These are phyloP conservation scores for Beauveria varroae DNA, from an alignment of 2,329 filamentous ascomycete species.

Conservation along the genomic window DNA sequence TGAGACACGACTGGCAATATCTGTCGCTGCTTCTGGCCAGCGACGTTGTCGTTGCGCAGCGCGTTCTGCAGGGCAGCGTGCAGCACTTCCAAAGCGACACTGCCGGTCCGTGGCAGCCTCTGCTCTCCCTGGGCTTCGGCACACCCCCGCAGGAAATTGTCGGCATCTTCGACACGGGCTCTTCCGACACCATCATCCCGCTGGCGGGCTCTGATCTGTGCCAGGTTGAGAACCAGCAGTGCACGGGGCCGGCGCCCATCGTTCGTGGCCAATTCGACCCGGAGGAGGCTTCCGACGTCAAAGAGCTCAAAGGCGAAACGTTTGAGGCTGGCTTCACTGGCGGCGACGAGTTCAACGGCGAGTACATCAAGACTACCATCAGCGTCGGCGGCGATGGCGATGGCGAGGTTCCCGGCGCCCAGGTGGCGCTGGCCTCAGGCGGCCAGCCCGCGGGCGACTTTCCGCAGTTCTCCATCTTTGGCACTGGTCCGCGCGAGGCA, in stretches of 20 bases:
- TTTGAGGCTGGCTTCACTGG: neutral
- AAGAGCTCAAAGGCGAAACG: neutral
- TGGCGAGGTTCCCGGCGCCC: neutral
- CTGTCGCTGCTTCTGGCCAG: neutral
- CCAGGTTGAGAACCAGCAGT: conserved; percentile 1
- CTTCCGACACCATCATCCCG: conserved; percentile 2
- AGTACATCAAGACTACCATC: neutral
- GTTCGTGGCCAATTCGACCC: conserved; percentile 1
- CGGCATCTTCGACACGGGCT: conserved; percentile 6
- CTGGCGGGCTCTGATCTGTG: neutral
- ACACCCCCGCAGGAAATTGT: neutral
- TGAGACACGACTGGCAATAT: conserved; percentile 1
- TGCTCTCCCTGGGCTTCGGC: neutral
- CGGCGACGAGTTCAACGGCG: neutral
- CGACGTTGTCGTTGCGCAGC: neutral
- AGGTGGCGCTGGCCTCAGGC: neutral
- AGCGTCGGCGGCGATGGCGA: neutral
- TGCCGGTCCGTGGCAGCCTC: conserved; percentile 1
- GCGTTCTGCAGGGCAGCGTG: conserved; percentile 2
- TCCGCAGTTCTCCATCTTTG: conserved; percentile 3
- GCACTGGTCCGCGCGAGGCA: neutral
- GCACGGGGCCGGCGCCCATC: neutral
- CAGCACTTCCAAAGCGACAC: conserved; percentile 2
- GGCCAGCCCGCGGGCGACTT: neutral
- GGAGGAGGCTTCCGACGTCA: neutral